phyloP scores from a whole-genome alignment of 2,329 filamentous ascomycete species.

The Mariannaea sp. region DNA sequence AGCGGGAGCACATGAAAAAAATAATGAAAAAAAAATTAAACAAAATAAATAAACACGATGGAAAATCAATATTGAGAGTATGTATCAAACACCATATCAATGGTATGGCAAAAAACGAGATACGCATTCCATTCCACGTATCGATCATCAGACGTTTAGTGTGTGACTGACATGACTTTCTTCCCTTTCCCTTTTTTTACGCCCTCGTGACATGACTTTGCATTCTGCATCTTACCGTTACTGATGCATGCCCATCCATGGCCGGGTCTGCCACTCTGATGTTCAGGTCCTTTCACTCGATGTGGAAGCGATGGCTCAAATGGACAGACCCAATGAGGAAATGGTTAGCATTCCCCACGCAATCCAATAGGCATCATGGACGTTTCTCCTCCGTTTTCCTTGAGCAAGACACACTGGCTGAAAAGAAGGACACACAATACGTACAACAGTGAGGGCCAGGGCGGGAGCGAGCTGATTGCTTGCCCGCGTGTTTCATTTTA shows the following conservation, averaged over 20 bases:
- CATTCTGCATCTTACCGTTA: neutral
- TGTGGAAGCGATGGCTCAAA: no score
- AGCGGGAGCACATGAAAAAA: no score
- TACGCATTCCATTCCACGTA: neutral
- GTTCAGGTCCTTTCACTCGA: neutral
- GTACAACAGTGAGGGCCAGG: no score
- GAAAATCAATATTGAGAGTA: no score
- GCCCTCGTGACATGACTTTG: neutral
- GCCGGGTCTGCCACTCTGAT: neutral
- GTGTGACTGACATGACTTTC: neutral
- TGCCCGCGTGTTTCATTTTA: conserved; percentile 7
- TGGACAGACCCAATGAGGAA: neutral
- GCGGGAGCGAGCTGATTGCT: no score
- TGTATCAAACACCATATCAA: no score
- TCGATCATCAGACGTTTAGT: neutral
- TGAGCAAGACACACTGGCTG: neutral
- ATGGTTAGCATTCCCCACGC: neutral
- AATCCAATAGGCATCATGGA: neutral
- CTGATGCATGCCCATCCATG: neutral
- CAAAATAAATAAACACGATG: no score
- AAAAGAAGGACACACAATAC: no score
- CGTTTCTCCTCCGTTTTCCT: neutral
- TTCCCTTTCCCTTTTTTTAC: neutral
- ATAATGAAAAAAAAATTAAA: no score
- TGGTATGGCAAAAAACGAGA: no score